Evolutionary conservation across 192 early-diverging fungal species (phyloP).

Genomic region (Coemansia brasiliensis): DNA sequence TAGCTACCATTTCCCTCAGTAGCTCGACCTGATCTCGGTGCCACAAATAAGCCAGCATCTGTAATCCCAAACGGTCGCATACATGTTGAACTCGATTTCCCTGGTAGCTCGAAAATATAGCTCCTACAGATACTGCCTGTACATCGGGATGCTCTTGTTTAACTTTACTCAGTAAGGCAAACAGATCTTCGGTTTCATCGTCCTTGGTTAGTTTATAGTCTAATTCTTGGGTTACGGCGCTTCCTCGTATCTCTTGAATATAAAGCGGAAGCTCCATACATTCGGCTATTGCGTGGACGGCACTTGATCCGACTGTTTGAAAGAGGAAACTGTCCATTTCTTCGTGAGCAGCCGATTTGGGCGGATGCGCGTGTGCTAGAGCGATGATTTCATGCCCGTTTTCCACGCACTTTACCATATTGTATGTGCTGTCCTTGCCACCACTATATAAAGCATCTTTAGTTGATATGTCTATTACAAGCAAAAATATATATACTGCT

Average conservation of each 20-base stretch:
- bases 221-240: constrained; percentile 60
- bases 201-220: constrained; percentile 68
- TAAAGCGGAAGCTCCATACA: constrained; percentile 88
- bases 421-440: constrained; percentile 96
- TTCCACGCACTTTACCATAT: constrained; percentile 92
- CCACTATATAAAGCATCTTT: constrained; percentile 59
- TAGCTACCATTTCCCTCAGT: constrained; percentile 80
- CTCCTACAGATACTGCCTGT: constrained; percentile 86
- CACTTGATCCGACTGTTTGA: constrained; percentile 95
- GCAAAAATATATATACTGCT: too few relatives aligned
- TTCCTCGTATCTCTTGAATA: constrained; percentile 69
- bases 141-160: constrained; percentile 74
- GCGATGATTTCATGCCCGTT: constrained; percentile 93
- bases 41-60: constrained; percentile 88
- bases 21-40: constrained; percentile 80
- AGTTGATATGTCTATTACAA: too few relatives aligned
- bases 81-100: constrained; percentile 95
- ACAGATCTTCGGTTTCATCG: constrained; percentile 97
- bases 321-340: constrained; percentile 96
- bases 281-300: constrained; percentile 76
- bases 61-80: constrained; percentile 84
- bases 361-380: constrained; percentile 87
- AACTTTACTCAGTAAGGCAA: constrained; percentile 67
- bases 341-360: constrained; percentile 57
- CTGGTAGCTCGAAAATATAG: constrained; percentile 97